phyloP scores from a whole-genome alignment of 805 yeast genomes.

The Yamadazyma akitaensis region DNA sequence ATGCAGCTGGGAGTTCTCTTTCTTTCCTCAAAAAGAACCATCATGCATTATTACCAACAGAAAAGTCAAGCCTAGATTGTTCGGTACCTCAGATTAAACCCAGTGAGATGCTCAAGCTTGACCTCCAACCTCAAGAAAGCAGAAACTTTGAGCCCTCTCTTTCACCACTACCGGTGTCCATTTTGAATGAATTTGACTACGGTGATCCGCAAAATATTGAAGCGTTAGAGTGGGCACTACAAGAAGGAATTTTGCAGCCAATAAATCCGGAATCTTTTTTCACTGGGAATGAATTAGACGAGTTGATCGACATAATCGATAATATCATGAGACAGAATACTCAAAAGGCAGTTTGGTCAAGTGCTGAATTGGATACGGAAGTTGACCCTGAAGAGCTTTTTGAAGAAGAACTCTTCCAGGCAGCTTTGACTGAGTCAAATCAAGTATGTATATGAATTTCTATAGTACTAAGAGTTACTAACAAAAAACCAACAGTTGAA shows the following conservation, averaged over 20 bases:
- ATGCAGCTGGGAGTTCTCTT: no score
- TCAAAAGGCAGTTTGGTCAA: background rate
- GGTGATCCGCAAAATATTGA: background rate
- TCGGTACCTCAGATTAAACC: no score
- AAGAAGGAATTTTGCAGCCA: background rate
- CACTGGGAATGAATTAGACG: background rate
- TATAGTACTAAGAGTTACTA: background rate
- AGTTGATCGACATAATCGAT: background rate
- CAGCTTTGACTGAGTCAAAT: background rate
- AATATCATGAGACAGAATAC: background rate
- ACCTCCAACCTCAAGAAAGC: background rate
- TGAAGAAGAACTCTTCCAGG: background rate
- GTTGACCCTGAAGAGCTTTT: background rate
- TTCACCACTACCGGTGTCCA: background rate
- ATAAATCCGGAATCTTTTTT: background rate
- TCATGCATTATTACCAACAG: no score
- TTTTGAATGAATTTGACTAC: background rate
- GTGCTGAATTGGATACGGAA: background rate
- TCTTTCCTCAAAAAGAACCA: no score
- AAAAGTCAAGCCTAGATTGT: no score
- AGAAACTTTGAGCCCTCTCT: background rate
- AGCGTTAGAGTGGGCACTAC: constrained; percentile 1
- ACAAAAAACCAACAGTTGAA: background rate
- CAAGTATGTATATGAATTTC: background rate
- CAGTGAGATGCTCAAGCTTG: background rate